Percentiles rank a stretch among this genome's conserved stretches.
phyloP scores from a whole-genome alignment of 108 stramenopile species.

The Conticribra weissflogii region DNA sequence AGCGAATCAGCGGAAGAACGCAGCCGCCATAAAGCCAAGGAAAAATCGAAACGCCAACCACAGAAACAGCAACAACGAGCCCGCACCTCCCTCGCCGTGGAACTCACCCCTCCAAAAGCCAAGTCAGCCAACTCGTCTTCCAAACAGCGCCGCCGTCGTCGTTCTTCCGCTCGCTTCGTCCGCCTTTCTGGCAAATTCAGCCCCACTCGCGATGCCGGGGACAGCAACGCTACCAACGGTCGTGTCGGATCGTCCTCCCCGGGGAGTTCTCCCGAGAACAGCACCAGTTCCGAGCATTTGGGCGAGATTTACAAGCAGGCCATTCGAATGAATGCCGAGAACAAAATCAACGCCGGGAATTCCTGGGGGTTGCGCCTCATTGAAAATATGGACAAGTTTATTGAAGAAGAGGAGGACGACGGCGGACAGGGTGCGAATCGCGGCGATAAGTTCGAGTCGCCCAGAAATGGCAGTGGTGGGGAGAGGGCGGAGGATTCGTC shows the following conservation, averaged over 20 bases:
- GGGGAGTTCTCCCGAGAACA: slow-evolving; percentile 5
- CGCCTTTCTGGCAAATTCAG: slow-evolving; percentile 40
- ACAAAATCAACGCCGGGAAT: slow-evolving; percentile 95
- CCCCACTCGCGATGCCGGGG: slow-evolving; percentile 42
- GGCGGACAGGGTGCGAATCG: background rate
- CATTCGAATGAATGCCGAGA: slow-evolving; percentile 94
- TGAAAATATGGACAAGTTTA: slow-evolving; percentile 95
- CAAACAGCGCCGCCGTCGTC: slow-evolving; percentile 52
- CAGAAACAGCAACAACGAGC: too few relatives aligned
- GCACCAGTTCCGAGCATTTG: slow-evolving; percentile 50
- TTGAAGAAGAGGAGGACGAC: slow-evolving; percentile 42
- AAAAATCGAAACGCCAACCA: background rate
- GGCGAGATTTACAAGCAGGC: slow-evolving; percentile 87
- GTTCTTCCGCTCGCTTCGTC: slow-evolving; percentile 82
- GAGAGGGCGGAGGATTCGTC: too few relatives aligned
- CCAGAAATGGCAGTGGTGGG: too few relatives aligned
- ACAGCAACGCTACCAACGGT: slow-evolving; percentile 14
- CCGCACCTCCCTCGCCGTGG: too few relatives aligned
- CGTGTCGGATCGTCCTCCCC: slow-evolving; percentile 10
- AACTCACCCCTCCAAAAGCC: background rate
- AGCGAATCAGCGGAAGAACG: too few relatives aligned
- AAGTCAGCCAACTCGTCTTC: background rate
- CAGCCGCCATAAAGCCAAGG: background rate
- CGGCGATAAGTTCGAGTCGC: background rate
- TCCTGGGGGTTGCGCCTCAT: slow-evolving; percentile 95